phyloP scores from a whole-genome alignment of 2,329 filamentous ascomycete genomes.

The Calonectria honghensis region DNA sequence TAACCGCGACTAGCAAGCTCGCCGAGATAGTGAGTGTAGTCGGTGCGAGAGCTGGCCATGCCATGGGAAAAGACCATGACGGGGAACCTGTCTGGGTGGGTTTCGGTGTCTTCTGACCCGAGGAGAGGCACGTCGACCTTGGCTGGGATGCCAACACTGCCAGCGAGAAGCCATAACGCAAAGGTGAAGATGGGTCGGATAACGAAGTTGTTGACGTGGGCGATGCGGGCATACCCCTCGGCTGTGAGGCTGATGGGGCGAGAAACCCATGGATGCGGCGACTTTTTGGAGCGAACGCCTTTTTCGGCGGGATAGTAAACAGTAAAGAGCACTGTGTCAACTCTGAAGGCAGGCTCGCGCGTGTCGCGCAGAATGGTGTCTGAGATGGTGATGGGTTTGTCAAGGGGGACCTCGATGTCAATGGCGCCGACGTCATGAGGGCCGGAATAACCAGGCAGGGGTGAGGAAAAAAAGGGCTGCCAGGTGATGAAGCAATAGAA shows the following conservation, averaged over 20 bases:
- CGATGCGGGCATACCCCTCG: constrained; percentile 68
- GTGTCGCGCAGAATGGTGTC: constrained; percentile 59
- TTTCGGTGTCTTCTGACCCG: constrained; percentile 48
- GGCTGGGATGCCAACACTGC: constrained; percentile 68
- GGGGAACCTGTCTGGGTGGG: constrained; percentile 58
- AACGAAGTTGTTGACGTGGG: constrained; percentile 65
- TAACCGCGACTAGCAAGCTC: constrained; percentile 70
- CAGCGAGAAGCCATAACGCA: constrained; percentile 64
- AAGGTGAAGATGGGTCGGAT: constrained; percentile 65
- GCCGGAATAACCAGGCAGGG: constrained; percentile 66
- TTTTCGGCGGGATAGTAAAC: constrained; percentile 68
- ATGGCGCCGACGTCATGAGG: constrained; percentile 67
- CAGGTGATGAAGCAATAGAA: constrained; percentile 63
- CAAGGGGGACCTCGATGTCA: constrained; percentile 67
- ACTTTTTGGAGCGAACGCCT: constrained; percentile 49
- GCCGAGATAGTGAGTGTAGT: constrained; percentile 71
- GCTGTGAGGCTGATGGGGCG: constrained; percentile 66
- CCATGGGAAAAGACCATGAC: constrained; percentile 73
- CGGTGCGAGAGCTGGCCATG: constrained; percentile 69
- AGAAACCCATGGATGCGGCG: constrained; percentile 67
- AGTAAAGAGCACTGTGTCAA: constrained; percentile 69
- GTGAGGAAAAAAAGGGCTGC: constrained; percentile 65
- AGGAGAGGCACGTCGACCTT: constrained; percentile 67
- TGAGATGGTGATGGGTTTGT: constrained; percentile 56
- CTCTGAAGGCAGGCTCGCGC: constrained; percentile 64